Percentiles rank a stretch among this genome's conserved stretches.
These are phyloP conservation scores for Mycogone perniciosa DNA, from an alignment of 2,329 filamentous ascomycete species.

Conservation along the genomic window DNA sequence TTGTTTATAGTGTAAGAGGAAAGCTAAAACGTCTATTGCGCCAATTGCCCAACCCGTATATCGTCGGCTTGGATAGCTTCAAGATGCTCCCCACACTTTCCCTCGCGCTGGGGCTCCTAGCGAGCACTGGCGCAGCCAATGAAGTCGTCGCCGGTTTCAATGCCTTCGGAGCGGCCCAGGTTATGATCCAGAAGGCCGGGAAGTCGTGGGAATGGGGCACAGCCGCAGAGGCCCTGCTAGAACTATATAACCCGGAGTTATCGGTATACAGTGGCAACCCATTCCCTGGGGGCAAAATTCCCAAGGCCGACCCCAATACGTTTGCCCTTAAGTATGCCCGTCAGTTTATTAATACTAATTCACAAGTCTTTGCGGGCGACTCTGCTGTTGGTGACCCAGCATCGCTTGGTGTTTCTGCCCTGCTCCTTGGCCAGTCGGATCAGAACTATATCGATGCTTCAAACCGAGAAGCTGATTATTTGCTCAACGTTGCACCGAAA, in stretches of 20 bases:
- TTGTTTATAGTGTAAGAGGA: too few relatives aligned
- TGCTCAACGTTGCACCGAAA: constrained; percentile 5
- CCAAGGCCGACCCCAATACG: constrained; percentile 1
- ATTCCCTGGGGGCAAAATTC: constrained; percentile 12
- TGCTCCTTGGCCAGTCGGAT: constrained; percentile 14
- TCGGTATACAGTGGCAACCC: constrained; percentile 13
- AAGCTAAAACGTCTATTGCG: too few relatives aligned
- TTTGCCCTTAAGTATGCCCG: constrained; percentile 10
- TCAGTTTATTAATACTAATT: constrained; percentile 12
- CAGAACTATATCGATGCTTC: constrained; percentile 12
- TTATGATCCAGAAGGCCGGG: constrained; percentile 6
- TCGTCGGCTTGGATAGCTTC: too few relatives aligned
- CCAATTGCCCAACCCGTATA: too few relatives aligned
- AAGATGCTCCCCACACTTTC: too few relatives aligned
- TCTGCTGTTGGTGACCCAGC: constrained; percentile 13
- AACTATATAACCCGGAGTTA: constrained; percentile 13
- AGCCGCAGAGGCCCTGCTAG: constrained; percentile 13
- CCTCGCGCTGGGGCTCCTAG: too few relatives aligned
- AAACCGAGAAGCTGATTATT: constrained; percentile 9
- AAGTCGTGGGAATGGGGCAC: constrained; percentile 17
- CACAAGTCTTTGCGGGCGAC: constrained; percentile 6
- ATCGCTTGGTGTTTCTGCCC: constrained; percentile 13
- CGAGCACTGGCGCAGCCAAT: background rate
- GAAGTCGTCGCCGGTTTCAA: constrained; percentile 13
- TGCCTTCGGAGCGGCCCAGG: constrained; percentile 8